Evolutionary conservation across 2,329 filamentous ascomycete species (phyloP).

Genomic region (Phyllosticta citribraziliensis): DNA sequence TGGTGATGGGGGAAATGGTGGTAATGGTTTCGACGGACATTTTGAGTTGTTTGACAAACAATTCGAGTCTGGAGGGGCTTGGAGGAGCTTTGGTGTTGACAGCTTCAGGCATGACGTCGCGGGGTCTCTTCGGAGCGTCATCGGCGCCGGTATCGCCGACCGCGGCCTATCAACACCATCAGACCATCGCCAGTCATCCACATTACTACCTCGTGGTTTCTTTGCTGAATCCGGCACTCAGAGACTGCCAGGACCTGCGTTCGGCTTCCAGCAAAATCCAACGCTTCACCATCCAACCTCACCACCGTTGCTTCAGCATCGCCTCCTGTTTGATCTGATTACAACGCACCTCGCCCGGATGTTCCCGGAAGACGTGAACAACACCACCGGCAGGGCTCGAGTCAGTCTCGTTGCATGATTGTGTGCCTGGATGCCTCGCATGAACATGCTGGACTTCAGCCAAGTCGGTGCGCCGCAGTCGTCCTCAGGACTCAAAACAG

Average conservation of each 20-base stretch:
- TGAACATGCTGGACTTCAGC: not conserved
- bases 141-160: not conserved
- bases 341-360: not conserved
- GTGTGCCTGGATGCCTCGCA: not conserved
- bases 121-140: not conserved
- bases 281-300: too few relatives aligned
- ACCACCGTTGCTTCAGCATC: too few relatives aligned
- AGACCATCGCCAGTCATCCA: not conserved
- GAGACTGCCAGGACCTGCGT: too few relatives aligned
- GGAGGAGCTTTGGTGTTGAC: not conserved
- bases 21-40: constrained; percentile 51
- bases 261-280: too few relatives aligned
- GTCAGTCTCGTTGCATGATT: not conserved
- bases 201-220: too few relatives aligned
- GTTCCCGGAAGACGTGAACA: not conserved
- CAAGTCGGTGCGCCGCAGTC: not conserved
- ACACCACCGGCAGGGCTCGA: not conserved
- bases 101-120: not conserved
- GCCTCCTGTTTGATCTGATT: not conserved
- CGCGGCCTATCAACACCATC: not conserved
- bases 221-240: too few relatives aligned
- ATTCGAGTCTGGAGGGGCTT: too few relatives aligned
- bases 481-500: not conserved
- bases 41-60: not conserved
- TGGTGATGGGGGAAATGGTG: constrained; percentile 86